Evolutionary conservation across 2,329 filamentous ascomycete species (phyloP).

Genomic region (Chaetomiaceae sp.): DNA sequence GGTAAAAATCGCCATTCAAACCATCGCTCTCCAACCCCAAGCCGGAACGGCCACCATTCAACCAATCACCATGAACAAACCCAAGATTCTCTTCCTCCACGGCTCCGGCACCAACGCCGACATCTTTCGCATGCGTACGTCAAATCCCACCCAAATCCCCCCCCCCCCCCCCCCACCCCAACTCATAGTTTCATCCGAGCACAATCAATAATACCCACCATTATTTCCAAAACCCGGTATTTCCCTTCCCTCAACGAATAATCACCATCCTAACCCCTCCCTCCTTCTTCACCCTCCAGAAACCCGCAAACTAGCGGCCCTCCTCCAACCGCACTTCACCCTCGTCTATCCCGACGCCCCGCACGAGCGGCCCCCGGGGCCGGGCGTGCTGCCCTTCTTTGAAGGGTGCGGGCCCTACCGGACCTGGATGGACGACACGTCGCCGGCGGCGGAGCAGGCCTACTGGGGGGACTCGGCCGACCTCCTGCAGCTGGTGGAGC

Average conservation of each 20-base stretch:
- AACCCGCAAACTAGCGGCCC: constrained; percentile 31
- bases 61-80: neutral
- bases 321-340: constrained; percentile 32
- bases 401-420: constrained; percentile 33
- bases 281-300: no score
- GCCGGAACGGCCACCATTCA: no score
- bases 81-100: constrained; percentile 36
- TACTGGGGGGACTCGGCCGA: constrained; percentile 4
- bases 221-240: no score
- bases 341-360: constrained; percentile 35
- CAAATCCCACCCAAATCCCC: neutral
- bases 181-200: no score
- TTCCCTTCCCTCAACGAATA: no score
- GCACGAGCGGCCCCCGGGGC: constrained; percentile 29
- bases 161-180: neutral
- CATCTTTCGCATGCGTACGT: constrained; percentile 34
- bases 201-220: no score
- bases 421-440: constrained; percentile 31
- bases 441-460: constrained; percentile 2
- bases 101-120: constrained; percentile 36
- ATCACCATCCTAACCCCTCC: no score
- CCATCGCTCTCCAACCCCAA: neutral
- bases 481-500: constrained; percentile 8
- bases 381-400: constrained; percentile 37
- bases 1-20: no score